phyloP scores from a whole-genome alignment of 1,139 yeast species.

The Debaryomyces udenii region DNA sequence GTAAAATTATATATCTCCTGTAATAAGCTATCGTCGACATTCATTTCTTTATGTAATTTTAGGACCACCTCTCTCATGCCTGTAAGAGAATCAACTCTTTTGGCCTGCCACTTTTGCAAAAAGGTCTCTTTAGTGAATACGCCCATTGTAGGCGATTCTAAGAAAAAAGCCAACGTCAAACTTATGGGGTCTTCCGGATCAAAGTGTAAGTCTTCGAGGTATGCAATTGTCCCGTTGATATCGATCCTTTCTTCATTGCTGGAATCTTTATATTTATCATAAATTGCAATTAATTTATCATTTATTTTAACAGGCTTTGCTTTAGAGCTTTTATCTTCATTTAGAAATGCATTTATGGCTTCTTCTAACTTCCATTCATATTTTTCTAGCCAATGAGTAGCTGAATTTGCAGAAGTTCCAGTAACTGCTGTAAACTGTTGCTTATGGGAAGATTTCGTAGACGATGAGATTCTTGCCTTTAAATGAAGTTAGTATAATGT shows the following conservation, averaged over 20 bases:
- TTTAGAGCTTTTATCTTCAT: constrained; percentile 7
- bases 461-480: constrained; percentile 9
- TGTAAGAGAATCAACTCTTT: constrained; percentile 36
- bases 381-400: constrained; percentile 30
- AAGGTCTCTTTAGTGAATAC: constrained; percentile 53
- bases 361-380: constrained; percentile 30
- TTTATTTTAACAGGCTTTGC: constrained; percentile 14
- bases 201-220: constrained; percentile 65
- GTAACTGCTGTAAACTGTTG: constrained; percentile 36
- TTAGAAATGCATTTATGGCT: constrained; percentile 34
- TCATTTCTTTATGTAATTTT: constrained; percentile 32
- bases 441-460: constrained; percentile 18
- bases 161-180: constrained; percentile 67
- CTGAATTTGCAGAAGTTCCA: constrained; percentile 28
- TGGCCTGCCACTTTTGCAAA: constrained; percentile 56
- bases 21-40: constrained; percentile 43
- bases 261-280: constrained; percentile 35
- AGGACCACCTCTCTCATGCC: constrained; percentile 54
- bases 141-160: constrained; percentile 70
- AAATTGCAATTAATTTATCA: constrained; percentile 26
- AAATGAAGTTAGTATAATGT: constrained; percentile 15
- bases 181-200: constrained; percentile 75
- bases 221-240: constrained; percentile 74
- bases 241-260: constrained; percentile 43
- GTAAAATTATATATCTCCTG: constrained; percentile 68